Conservation (phyloP, 768 basidiomycete species). For the Leccinum subgranulosum region DNA sequence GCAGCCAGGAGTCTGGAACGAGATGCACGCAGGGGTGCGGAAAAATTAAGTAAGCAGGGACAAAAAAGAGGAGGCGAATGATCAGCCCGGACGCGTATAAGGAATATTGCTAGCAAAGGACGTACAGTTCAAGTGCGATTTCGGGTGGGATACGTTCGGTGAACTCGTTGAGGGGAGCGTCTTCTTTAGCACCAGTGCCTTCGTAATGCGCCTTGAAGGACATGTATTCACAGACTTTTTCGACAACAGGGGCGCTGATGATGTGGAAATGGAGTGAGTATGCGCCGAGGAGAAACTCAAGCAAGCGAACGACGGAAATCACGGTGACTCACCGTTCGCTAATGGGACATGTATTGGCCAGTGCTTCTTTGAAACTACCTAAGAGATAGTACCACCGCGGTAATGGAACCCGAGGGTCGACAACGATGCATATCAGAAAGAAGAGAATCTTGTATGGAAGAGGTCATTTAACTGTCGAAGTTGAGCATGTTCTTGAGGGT, state of each 20-base stretch:
- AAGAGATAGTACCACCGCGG: slow-evolving; percentile 5
- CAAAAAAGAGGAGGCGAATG: neutral
- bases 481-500: slow-evolving; percentile 82
- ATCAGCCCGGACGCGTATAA: slow-evolving; percentile 11
- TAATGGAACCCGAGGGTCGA: slow-evolving; percentile 9
- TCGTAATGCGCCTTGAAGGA: slow-evolving; percentile 80
- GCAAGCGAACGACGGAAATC: slow-evolving; percentile 2
- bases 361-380: slow-evolving; percentile 77
- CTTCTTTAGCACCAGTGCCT: slow-evolving; percentile 66
- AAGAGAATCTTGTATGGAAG: slow-evolving; percentile 6
- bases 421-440: slow-evolving; percentile 8
- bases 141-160: slow-evolving; percentile 82
- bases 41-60: neutral
- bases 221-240: slow-evolving; percentile 90
- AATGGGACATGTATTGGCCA: slow-evolving; percentile 65
- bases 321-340: slow-evolving; percentile 58
- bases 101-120: slow-evolving; percentile 16
- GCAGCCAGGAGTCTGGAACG: slow-evolving; percentile 53
- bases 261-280: neutral
- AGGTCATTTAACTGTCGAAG: slow-evolving; percentile 51
- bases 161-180: slow-evolving; percentile 74
- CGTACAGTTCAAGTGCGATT: slow-evolving; percentile 86
- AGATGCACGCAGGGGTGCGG: neutral
- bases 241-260: slow-evolving; percentile 64
- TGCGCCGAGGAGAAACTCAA: neutral